Evolutionary conservation across 352 stramenopile species (phyloP).

Genomic region (Globisporangium mamillatum): DNA sequence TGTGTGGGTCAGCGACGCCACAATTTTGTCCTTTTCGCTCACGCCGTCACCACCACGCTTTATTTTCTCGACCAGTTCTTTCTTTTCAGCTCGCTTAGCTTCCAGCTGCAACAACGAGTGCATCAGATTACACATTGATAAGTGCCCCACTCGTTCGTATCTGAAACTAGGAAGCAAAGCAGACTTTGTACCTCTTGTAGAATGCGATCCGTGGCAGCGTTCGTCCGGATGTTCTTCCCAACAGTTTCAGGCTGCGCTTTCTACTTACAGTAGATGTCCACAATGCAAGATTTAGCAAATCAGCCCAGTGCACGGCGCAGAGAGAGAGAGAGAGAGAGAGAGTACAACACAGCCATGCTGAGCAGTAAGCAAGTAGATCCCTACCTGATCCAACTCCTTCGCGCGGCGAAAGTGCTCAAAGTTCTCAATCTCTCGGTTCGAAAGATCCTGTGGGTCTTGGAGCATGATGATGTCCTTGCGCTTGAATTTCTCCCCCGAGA

Average conservation of each 20-base stretch:
- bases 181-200: constrained; percentile 50
- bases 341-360: not conserved
- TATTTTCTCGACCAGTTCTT: constrained; percentile 67
- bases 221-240: constrained; percentile 71
- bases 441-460: constrained; percentile 92
- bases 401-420: constrained; percentile 93
- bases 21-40: constrained; percentile 74
- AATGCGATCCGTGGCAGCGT: constrained; percentile 81
- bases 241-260: constrained; percentile 18
- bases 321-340: not conserved
- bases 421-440: constrained; percentile 95
- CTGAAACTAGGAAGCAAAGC: not conserved
- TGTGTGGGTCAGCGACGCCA: constrained; percentile 63
- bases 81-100: constrained; percentile 56
- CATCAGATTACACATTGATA: not conserved
- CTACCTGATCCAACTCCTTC: constrained; percentile 43
- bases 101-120: constrained; percentile 36
- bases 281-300: not conserved
- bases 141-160: not conserved
- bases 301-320: not conserved
- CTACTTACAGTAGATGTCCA: not conserved
- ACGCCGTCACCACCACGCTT: constrained; percentile 52
- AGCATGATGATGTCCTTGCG: constrained; percentile 94
- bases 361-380: not conserved
- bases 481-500: constrained; percentile 91